Percentiles rank a stretch among this genome's conserved stretches.
These are phyloP conservation scores for Penicillium paxilli DNA, from an alignment of 495 filamentous ascomycete species.

Conservation along the genomic window DNA sequence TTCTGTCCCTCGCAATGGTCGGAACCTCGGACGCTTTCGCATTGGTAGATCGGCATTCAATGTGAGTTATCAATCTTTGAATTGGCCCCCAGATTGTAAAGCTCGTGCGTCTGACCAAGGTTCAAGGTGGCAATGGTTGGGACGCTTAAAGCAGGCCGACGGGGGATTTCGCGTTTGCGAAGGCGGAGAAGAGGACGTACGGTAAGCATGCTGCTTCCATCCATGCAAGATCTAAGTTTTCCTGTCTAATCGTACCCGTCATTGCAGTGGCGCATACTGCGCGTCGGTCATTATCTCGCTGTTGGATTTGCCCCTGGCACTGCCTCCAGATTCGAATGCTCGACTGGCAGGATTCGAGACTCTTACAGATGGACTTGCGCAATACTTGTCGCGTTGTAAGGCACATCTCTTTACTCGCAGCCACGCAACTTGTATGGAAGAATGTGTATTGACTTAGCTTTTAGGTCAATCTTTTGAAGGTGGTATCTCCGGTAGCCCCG, in stretches of 20 bases:
- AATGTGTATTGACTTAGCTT: not conserved
- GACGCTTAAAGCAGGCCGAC: slow-evolving; percentile 75
- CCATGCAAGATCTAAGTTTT: slow-evolving; percentile 14
- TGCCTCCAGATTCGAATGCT: slow-evolving; percentile 63
- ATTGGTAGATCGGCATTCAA: slow-evolving; percentile 74
- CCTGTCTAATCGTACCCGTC: slow-evolving; percentile 1
- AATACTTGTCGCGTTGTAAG: slow-evolving; percentile 83
- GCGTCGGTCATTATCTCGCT: slow-evolving; percentile 79
- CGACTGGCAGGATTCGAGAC: slow-evolving; percentile 43
- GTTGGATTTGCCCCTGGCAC: slow-evolving; percentile 75
- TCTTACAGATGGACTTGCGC: slow-evolving; percentile 67
- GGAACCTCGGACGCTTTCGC: slow-evolving; percentile 70
- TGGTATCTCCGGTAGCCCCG: slow-evolving; percentile 80
- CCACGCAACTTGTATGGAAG: not conserved
- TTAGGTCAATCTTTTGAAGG: slow-evolving; percentile 92
- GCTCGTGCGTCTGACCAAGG: slow-evolving; percentile 23
- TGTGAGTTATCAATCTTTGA: slow-evolving; percentile 50
- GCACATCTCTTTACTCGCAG: not conserved
- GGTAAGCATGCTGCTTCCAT: slow-evolving; percentile 47
- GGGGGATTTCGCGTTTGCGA: slow-evolving; percentile 81
- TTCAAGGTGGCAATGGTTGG: slow-evolving; percentile 78
- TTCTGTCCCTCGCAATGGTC: slow-evolving; percentile 75
- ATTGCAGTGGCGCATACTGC: slow-evolving; percentile 79
- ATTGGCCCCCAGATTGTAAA: slow-evolving; percentile 2
- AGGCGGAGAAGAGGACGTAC: slow-evolving; percentile 88